These are phyloP conservation scores for Talaromyces trachyspermus DNA, from an alignment of 495 filamentous ascomycete genomes.

Conservation along the genomic window DNA sequence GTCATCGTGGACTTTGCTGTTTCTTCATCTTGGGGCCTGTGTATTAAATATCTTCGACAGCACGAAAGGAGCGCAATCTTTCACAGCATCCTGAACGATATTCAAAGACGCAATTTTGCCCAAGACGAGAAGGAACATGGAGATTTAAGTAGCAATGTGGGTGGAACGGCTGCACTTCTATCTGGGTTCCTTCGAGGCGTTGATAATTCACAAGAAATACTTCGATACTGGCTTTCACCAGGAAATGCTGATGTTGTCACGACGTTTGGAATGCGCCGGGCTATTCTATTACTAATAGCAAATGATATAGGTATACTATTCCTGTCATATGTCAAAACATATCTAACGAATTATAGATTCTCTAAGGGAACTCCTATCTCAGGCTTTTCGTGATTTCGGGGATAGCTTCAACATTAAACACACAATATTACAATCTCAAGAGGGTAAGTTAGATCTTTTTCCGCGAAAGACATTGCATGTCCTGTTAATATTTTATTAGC, in stretches of 20 bases:
- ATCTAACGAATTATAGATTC: constrained; percentile 26
- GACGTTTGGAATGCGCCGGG: constrained; percentile 58
- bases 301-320: constrained; percentile 39
- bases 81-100: constrained; percentile 48
- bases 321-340: not conserved
- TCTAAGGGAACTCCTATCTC: constrained; percentile 54
- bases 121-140: constrained; percentile 8
- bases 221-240: constrained; percentile 61
- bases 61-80: constrained; percentile 54
- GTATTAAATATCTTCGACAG: constrained; percentile 42
- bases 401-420: constrained; percentile 85
- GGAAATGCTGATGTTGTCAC: constrained; percentile 50
- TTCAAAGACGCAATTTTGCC: constrained; percentile 49
- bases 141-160: constrained; percentile 12
- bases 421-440: constrained; percentile 72
- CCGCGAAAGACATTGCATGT: not conserved
- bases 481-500: constrained; percentile 40
- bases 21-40: constrained; percentile 22
- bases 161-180: constrained; percentile 37
- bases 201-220: constrained; percentile 36
- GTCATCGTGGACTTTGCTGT: constrained; percentile 32
- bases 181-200: constrained; percentile 24
- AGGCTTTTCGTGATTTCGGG: constrained; percentile 63
- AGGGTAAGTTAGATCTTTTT: constrained; percentile 47
- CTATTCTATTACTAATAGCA: constrained; percentile 53